Evolutionary conservation across 306 rosid species (phyloP).

Genomic region (Calophaca sinica): DNA sequence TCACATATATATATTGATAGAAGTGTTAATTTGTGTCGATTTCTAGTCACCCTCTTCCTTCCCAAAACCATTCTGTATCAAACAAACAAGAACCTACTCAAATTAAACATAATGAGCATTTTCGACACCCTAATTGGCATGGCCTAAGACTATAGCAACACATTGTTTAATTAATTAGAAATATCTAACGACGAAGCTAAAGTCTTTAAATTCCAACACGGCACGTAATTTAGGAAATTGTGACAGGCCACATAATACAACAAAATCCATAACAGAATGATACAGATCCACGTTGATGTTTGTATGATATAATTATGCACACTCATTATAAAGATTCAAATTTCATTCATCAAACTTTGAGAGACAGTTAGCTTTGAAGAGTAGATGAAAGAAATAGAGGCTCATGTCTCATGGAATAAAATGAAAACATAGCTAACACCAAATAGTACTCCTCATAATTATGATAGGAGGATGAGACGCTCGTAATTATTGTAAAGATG

Average conservation of each 20-base stretch:
- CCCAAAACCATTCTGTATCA: slow-evolving; percentile 4
- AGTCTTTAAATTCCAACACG: slow-evolving; percentile 51
- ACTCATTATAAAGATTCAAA: slow-evolving; percentile 23
- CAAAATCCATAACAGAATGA: slow-evolving; percentile 36
- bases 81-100: slow-evolving; percentile 26
- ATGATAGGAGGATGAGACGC: too few relatives aligned
- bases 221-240: slow-evolving; percentile 52
- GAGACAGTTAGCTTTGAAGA: slow-evolving; percentile 77
- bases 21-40: slow-evolving; percentile 33
- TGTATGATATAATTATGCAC: slow-evolving; percentile 43
- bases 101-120: slow-evolving; percentile 37
- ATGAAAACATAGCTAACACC: slow-evolving; percentile 50
- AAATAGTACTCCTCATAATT: too few relatives aligned
- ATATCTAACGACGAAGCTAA: slow-evolving; percentile 47
- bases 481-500: too few relatives aligned
- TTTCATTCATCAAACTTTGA: slow-evolving; percentile 50
- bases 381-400: slow-evolving; percentile 62
- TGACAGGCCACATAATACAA: slow-evolving; percentile 26
- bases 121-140: slow-evolving; percentile 46
- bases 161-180: slow-evolving; percentile 39
- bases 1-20: not conserved
- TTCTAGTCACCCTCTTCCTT: slow-evolving; percentile 5
- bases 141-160: slow-evolving; percentile 43
- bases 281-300: slow-evolving; percentile 40
- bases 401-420: slow-evolving; percentile 40